These are phyloP conservation scores for Wickerhamomyces bovis DNA, from an alignment of 805 yeast genomes.

Conservation along the genomic window DNA sequence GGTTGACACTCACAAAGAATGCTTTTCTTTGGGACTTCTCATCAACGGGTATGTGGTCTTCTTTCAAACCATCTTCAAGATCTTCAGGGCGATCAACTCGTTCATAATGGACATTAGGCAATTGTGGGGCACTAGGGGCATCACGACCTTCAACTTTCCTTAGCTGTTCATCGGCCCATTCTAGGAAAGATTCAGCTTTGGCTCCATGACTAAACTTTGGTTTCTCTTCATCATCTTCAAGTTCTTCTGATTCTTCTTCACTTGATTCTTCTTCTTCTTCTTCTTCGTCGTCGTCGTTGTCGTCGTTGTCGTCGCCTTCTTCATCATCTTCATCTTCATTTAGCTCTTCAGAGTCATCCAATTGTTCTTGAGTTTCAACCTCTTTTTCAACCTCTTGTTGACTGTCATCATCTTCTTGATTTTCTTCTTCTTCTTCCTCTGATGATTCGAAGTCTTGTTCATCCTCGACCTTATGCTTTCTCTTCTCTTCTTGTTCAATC, in stretches of 20 bases:
- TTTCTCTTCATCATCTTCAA: slow-evolving; percentile 22
- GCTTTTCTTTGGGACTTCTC: slow-evolving; percentile 48
- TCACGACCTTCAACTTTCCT: slow-evolving; percentile 58
- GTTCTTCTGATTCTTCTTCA: slow-evolving; percentile 26
- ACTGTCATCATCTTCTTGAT: slow-evolving; percentile 1
- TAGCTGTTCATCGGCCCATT: slow-evolving; percentile 80
- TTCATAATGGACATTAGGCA: slow-evolving; percentile 35
- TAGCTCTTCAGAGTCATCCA: slow-evolving; percentile 8
- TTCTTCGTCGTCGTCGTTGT: slow-evolving; percentile 22
- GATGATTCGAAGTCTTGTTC: slow-evolving; percentile 51
- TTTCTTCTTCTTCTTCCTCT: slow-evolving; percentile 19
- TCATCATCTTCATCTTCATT: slow-evolving; percentile 19
- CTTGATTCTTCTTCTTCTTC: slow-evolving; percentile 31
- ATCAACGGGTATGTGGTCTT: slow-evolving; percentile 56
- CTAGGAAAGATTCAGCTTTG: slow-evolving; percentile 64
- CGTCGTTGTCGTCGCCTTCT: slow-evolving; percentile 19
- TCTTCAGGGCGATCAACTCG: slow-evolving; percentile 66
- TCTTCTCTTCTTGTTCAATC: slow-evolving; percentile 41
- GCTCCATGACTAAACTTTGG: slow-evolving; percentile 39
- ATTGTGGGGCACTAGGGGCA: slow-evolving; percentile 38
- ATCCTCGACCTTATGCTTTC: slow-evolving; percentile 44
- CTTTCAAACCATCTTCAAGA: slow-evolving; percentile 59
- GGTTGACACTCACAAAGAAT: slow-evolving; percentile 57
- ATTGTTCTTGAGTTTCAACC: slow-evolving; percentile 2
- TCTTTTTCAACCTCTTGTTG: slow-evolving; percentile 12